Evolutionary conservation across 2,329 filamentous ascomycete species (phyloP).

Genomic region (Colletotrichum siamense): DNA sequence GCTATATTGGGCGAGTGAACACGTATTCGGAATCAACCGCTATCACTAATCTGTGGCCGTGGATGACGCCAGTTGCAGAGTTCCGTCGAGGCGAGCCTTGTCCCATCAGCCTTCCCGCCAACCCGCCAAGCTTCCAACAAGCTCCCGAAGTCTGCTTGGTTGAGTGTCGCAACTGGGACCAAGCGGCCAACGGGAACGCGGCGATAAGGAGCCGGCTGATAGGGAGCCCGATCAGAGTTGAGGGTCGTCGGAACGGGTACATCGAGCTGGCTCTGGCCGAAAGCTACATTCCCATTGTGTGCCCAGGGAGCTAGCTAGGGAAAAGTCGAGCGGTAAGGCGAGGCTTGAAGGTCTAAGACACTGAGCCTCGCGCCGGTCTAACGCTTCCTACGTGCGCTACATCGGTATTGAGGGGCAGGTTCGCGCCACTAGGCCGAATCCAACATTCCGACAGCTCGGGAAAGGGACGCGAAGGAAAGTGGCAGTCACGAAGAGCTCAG

Average conservation of each 20-base stretch:
- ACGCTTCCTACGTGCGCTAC: not conserved
- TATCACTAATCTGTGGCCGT: not conserved
- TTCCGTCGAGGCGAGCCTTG: not conserved
- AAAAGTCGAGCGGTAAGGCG: not conserved
- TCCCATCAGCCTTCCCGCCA: not conserved
- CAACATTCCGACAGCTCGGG: constrained; percentile 20
- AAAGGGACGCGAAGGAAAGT: not conserved
- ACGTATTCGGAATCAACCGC: not conserved
- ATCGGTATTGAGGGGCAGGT: constrained; percentile 6
- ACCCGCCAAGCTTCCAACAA: constrained; percentile 7
- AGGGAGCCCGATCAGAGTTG: not conserved
- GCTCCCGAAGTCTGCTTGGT: not conserved
- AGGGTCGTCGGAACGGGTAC: constrained; percentile 9
- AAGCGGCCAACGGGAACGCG: constrained; percentile 6
- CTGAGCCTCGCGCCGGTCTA: constrained; percentile 12
- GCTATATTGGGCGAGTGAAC: not conserved
- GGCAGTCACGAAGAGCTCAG: not conserved
- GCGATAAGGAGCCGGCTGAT: constrained; percentile 5
- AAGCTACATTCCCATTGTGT: not conserved
- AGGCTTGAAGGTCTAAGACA: constrained; percentile 12
- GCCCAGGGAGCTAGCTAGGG: not conserved
- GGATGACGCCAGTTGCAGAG: not conserved
- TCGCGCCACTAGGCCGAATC: constrained; percentile 12
- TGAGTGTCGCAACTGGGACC: not conserved
- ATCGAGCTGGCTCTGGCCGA: not conserved